Conservation (phyloP, 106 monocot genomes). For the Alisma plantagoaquatica region DNA sequence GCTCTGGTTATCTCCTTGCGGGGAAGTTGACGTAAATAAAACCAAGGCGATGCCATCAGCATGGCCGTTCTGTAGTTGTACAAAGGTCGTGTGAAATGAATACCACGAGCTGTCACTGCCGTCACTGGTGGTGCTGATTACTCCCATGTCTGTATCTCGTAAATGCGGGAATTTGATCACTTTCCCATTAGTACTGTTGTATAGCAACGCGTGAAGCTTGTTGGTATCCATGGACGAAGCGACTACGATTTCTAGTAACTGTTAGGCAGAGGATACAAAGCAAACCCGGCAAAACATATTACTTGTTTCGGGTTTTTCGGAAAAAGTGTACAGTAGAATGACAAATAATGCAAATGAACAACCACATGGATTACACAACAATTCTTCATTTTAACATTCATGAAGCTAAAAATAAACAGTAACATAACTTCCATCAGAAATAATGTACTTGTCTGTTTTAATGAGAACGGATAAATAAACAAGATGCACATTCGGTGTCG, state of each 20-base stretch:
- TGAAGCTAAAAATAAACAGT: neutral
- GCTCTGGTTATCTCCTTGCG: neutral
- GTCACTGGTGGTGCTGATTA: too few species aligned
- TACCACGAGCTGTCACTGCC: slow-evolving; percentile 14
- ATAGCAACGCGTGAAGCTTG: slow-evolving; percentile 14
- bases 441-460: too few species aligned
- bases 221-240: slow-evolving; percentile 7
- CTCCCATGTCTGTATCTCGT: slow-evolving; percentile 4
- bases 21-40: too few species aligned
- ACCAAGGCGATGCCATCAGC: slow-evolving; percentile 35
- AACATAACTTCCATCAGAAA: neutral
- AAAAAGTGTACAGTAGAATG: too few species aligned
- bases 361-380: too few species aligned
- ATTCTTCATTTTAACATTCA: too few species aligned
- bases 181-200: slow-evolving; percentile 34
- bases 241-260: slow-evolving; percentile 33
- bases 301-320: too few species aligned
- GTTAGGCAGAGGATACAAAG: slow-evolving; percentile 4
- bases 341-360: too few species aligned
- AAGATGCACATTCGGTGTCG: too few species aligned
- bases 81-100: slow-evolving; percentile 19
- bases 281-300: too few species aligned
- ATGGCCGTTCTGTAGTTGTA: slow-evolving; percentile 33
- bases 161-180: slow-evolving; percentile 16
- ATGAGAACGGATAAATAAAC: too few species aligned